Evolutionary conservation across 129 eudicot species (phyloP).

Genomic region (Escallonia rubra): DNA sequence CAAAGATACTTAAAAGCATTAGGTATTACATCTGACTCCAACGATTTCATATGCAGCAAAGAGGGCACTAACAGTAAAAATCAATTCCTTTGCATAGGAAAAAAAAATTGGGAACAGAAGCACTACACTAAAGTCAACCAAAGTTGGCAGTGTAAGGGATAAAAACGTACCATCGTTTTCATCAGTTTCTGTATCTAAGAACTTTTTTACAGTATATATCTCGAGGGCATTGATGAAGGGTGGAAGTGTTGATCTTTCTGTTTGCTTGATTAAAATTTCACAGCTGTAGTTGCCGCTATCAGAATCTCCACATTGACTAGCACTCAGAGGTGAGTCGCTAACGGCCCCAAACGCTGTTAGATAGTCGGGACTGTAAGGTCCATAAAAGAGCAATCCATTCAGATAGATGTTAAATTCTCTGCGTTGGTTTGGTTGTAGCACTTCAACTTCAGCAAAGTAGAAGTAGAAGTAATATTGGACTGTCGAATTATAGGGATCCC

Average conservation of each 20-base stretch:
- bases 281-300: background rate
- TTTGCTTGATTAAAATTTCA: background rate
- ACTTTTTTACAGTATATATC: slow-evolving; percentile 10
- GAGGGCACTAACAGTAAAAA: too few relatives aligned
- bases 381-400: slow-evolving; percentile 1
- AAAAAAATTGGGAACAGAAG: too few relatives aligned
- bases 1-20: too few relatives aligned
- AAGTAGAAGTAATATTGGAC: too few relatives aligned
- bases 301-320: too few relatives aligned
- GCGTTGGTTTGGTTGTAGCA: slow-evolving; percentile 10
- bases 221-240: slow-evolving; percentile 34
- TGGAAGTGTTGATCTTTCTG: slow-evolving; percentile 28
- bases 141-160: too few relatives aligned
- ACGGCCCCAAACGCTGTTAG: background rate
- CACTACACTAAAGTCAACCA: too few relatives aligned
- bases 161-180: too few relatives aligned
- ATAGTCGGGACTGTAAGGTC: slow-evolving; percentile 17
- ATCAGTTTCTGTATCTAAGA: slow-evolving; percentile 19
- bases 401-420: slow-evolving; percentile 38
- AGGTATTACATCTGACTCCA: too few relatives aligned
- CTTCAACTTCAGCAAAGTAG: slow-evolving; percentile 40
- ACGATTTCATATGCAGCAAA: too few relatives aligned
- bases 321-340: background rate
- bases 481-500: too few relatives aligned
- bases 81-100: too few relatives aligned